Percentiles rank a stretch among this genome's conserved stretches.
phyloP scores from a whole-genome alignment of 208 protist species.

The Trypanosomatidae sp. region DNA sequence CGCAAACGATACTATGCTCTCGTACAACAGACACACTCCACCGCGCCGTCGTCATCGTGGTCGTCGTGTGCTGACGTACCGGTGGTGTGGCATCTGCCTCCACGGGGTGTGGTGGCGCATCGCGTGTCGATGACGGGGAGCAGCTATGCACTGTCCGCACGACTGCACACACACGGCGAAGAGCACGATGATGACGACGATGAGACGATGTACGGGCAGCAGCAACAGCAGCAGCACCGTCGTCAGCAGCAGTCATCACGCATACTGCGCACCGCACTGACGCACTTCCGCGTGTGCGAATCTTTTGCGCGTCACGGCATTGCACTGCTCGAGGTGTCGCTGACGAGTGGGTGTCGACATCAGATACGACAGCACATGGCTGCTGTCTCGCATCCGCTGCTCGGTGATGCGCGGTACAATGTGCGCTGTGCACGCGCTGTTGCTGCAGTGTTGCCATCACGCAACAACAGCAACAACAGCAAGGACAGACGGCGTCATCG shows the following conservation, averaged over 20 bases:
- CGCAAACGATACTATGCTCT: slow-evolving; percentile 53
- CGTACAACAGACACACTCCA: no score
- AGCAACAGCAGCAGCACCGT: no score
- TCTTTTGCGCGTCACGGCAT: no score
- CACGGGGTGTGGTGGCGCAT: not conserved
- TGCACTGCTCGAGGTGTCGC: slow-evolving; percentile 41
- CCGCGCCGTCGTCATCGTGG: no score
- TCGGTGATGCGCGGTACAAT: slow-evolving; percentile 56
- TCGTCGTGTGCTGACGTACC: no score
- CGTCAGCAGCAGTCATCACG: no score
- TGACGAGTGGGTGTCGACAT: slow-evolving; percentile 51
- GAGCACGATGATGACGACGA: not conserved
- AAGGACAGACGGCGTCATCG: not conserved
- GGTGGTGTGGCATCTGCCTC: not conserved
- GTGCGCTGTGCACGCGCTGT: not conserved
- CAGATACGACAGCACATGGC: slow-evolving; percentile 82
- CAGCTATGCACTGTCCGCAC: not conserved
- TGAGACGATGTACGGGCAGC: no score
- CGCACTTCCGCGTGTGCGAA: slow-evolving; percentile 45
- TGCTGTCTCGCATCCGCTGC: slow-evolving; percentile 33
- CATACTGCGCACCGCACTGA: slow-evolving; percentile 31
- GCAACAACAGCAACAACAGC: not conserved
- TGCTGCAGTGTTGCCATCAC: not conserved
- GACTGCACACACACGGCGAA: not conserved
- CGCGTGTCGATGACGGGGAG: no score